phyloP scores from a whole-genome alignment of 1,139 yeast genomes.

The Nakaseomyces delphensis region DNA sequence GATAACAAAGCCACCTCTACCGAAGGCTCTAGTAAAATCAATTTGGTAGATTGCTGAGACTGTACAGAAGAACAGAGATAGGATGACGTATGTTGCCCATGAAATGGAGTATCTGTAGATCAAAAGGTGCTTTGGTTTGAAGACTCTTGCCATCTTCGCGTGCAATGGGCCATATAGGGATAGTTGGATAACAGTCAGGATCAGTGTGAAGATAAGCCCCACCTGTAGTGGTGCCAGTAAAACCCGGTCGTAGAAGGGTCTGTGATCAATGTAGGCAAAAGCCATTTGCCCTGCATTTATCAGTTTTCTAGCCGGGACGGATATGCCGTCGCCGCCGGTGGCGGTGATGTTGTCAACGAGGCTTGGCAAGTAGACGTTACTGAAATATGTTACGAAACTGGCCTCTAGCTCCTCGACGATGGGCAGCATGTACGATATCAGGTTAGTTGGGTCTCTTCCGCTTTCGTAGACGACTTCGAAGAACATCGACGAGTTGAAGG shows the following conservation, averaged over 20 bases:
- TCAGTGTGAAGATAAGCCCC: conserved; percentile 66
- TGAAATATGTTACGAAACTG: conserved; percentile 30
- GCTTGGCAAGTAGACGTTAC: conserved; percentile 21
- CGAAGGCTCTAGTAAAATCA: conserved; percentile 45
- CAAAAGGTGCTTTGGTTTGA: conserved; percentile 41
- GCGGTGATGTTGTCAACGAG: conserved; percentile 17
- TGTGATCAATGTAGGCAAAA: conserved; percentile 39
- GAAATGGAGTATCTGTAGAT: conserved; percentile 43
- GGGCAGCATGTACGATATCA: conserved; percentile 37
- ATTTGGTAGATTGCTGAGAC: conserved; percentile 53
- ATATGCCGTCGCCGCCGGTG: conserved; percentile 19
- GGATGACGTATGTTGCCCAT: conserved; percentile 41
- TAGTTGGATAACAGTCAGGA: conserved; percentile 55
- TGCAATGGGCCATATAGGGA: conserved; percentile 51
- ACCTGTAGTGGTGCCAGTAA: conserved; percentile 59
- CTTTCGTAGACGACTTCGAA: conserved; percentile 40
- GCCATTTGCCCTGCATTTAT: conserved; percentile 15
- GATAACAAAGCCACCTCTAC: conserved; percentile 52
- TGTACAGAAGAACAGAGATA: conserved; percentile 47
- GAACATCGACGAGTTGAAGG: conserved; percentile 21
- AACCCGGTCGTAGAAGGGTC: conserved; percentile 44
- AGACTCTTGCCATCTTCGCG: conserved; percentile 37
- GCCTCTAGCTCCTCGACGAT: conserved; percentile 32
- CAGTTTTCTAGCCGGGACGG: conserved; percentile 6
- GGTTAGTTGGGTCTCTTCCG: conserved; percentile 45